phyloP scores from a whole-genome alignment of 176 grass and related monocot species.

The Bonia amplexicaulis region DNA sequence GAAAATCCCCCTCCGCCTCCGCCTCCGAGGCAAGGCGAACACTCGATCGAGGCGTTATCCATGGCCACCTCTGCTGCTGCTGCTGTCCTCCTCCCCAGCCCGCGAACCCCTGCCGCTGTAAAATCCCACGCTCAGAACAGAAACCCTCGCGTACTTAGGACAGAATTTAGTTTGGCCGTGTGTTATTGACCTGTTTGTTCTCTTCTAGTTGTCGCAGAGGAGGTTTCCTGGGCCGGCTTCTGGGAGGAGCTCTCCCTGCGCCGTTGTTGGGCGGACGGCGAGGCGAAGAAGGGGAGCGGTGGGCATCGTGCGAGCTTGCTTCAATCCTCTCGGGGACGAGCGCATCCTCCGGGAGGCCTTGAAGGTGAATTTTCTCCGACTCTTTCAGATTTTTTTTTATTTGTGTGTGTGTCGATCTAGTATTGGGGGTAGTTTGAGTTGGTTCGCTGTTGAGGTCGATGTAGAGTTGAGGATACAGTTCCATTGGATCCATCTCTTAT shows the following conservation, averaged over 20 bases:
- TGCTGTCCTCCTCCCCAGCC: not conserved
- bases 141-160: not conserved
- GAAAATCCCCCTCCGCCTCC: not conserved
- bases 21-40: not conserved
- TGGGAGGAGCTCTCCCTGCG: not conserved
- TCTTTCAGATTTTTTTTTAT: not conserved
- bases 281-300: constrained; percentile 15
- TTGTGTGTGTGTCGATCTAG: too few relatives aligned
- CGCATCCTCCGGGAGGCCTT: constrained; percentile 74
- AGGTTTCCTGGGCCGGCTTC: not conserved
- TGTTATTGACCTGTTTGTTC: not conserved
- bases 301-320: constrained; percentile 44
- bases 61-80: constrained; percentile 21
- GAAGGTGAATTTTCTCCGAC: constrained; percentile 43
- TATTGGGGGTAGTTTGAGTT: not conserved
- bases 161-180: not conserved
- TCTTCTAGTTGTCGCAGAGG: not conserved
- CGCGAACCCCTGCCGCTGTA: constrained; percentile 17
- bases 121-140: not conserved
- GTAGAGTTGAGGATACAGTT: not conserved
- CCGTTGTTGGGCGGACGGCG: not conserved
- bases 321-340: constrained; percentile 71
- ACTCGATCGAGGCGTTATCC: constrained; percentile 19
- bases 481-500: not conserved
- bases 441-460: not conserved